Evolutionary conservation across 75 land plant species (phyloP).

Genomic region (Pinus tabuliformis): DNA sequence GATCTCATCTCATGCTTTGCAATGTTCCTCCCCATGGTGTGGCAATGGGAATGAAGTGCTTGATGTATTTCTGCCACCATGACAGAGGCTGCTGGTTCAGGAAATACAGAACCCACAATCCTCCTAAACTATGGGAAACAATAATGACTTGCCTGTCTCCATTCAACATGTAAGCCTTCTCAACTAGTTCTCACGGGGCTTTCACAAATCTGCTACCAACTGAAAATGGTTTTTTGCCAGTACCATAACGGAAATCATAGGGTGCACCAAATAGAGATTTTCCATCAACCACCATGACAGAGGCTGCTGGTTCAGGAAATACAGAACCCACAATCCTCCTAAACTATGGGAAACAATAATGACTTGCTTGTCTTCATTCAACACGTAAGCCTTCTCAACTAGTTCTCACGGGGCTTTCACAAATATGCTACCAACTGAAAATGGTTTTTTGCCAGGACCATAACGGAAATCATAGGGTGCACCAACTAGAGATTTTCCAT

Average conservation of each 20-base stretch:
- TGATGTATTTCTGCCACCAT: constrained; percentile 35
- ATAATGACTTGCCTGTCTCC: constrained; percentile 70
- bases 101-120: constrained; percentile 72
- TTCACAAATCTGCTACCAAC: constrained; percentile 49
- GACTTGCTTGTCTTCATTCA: constrained; percentile 69
- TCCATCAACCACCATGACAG: constrained; percentile 12
- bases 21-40: constrained; percentile 94
- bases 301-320: constrained; percentile 70
- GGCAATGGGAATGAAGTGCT: constrained; percentile 39
- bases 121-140: constrained; percentile 50
- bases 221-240: constrained; percentile 53
- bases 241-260: constrained; percentile 90
- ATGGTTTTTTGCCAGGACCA: constrained; percentile 69
- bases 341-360: constrained; percentile 46
- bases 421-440: constrained; percentile 45
- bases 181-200: constrained; percentile 61
- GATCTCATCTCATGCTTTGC: constrained; percentile 46
- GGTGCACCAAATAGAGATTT: constrained; percentile 87
- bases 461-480: constrained; percentile 96
- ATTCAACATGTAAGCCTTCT: constrained; percentile 57
- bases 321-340: constrained; percentile 75
- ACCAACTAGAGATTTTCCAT: constrained; percentile 65
- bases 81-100: constrained; percentile 55
- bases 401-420: constrained; percentile 51
- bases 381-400: constrained; percentile 59